phyloP scores from a whole-genome alignment of 2,329 filamentous ascomycete genomes.

The Pseudocercospora fuligena region DNA sequence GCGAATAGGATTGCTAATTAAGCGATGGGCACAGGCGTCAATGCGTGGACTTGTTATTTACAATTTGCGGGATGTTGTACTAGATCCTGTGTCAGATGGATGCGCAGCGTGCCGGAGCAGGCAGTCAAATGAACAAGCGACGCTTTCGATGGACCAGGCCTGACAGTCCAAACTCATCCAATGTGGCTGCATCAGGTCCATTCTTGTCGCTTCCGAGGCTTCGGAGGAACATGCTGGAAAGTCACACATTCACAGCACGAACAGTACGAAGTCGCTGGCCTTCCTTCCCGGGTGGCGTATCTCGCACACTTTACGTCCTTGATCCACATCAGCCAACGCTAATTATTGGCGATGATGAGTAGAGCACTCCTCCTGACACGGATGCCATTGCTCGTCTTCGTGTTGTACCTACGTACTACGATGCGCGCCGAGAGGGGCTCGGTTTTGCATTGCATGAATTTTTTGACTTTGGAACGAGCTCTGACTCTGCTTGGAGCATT shows the following conservation, averaged over 20 bases:
- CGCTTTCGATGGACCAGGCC: conserved; percentile 19
- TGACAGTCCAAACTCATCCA: conserved; percentile 17
- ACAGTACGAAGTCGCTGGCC: conserved; percentile 23
- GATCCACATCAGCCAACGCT: conserved; percentile 4
- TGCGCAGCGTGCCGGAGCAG: conserved; percentile 29
- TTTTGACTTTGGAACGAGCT: conserved; percentile 16
- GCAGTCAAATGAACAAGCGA: conserved; percentile 22
- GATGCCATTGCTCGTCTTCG: conserved; percentile 4
- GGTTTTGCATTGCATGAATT: conserved; percentile 24
- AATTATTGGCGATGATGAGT: neutral
- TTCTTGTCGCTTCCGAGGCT: conserved; percentile 27
- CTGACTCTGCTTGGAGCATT: conserved; percentile 15
- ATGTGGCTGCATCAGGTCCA: conserved; percentile 23
- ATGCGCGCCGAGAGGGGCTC: conserved; percentile 20
- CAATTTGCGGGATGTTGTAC: conserved; percentile 27
- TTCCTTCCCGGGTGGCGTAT: conserved; percentile 21
- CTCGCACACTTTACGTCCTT: conserved; percentile 20
- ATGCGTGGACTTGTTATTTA: conserved; percentile 12
- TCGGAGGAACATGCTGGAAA: conserved; percentile 27
- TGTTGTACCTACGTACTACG: conserved; percentile 11
- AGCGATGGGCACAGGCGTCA: conserved; percentile 10
- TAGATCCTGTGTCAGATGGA: conserved; percentile 29
- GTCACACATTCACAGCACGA: conserved; percentile 16
- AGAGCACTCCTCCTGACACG: conserved; percentile 4
- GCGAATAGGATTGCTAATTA: conserved; percentile 5